phyloP scores from a whole-genome alignment of 208 protist species.

The Trypanosoma caninum region DNA sequence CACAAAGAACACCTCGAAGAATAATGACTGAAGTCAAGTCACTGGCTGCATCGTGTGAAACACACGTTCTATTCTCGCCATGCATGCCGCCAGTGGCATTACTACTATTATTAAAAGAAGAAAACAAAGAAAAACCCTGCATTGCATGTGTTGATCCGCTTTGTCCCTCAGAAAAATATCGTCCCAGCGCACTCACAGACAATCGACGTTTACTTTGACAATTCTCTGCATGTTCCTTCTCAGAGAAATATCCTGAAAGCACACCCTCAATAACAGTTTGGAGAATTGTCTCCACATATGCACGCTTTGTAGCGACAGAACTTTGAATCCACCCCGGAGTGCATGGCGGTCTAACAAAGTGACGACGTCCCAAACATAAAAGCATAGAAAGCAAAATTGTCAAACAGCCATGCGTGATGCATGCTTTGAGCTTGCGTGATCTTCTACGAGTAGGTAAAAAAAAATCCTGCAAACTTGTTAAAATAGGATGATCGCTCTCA shows the following conservation, averaged over 20 bases:
- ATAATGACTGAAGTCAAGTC: slow-evolving; percentile 12
- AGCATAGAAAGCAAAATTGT: slow-evolving; percentile 18
- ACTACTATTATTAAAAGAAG: not conserved
- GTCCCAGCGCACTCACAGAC: not conserved
- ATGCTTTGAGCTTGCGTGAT: not conserved
- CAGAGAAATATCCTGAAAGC: not conserved
- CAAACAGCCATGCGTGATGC: not conserved
- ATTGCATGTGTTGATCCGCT: slow-evolving; percentile 9
- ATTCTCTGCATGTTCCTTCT: not conserved
- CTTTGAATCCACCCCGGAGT: slow-evolving; percentile 11
- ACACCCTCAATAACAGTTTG: slow-evolving; percentile 14
- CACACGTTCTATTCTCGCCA: not conserved
- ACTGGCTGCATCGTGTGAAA: not conserved
- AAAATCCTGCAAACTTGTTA: not conserved
- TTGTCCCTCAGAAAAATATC: slow-evolving; percentile 16
- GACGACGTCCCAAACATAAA: slow-evolving; percentile 14
- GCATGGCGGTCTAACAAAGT: slow-evolving; percentile 23
- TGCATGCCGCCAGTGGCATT: too few relatives aligned
- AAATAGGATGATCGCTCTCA: slow-evolving; percentile 13
- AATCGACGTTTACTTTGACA: not conserved
- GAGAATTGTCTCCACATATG: slow-evolving; percentile 21
- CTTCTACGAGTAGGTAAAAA: not conserved
- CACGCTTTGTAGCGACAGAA: slow-evolving; percentile 18
- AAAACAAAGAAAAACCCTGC: slow-evolving; percentile 12
- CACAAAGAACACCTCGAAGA: slow-evolving; percentile 24